A percentile compares a stretch with the other conserved stretches of the same genome.
Conservation (phyloP, 78 protist species). For the Protostelium mycophagum region DNA sequence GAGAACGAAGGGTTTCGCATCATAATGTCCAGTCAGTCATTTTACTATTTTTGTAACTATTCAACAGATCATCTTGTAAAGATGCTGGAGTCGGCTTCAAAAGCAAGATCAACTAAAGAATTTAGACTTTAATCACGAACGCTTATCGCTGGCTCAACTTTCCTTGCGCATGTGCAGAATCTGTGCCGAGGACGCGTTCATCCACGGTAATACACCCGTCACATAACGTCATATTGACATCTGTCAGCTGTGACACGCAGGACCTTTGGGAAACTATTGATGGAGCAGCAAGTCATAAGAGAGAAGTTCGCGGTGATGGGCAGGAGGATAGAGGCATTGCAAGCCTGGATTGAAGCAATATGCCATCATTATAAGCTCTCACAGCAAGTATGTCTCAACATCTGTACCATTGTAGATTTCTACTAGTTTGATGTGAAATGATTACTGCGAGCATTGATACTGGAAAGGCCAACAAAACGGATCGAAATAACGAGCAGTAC, state of each 20-base stretch:
- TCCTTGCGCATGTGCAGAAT: background rate
- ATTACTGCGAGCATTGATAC: background rate
- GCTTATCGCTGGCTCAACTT: background rate
- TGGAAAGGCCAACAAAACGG: background rate
- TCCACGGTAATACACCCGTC: background rate
- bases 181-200: background rate
- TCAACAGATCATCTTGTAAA: too few relatives aligned
- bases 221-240: background rate
- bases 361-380: background rate
- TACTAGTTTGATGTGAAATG: background rate
- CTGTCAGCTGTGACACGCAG: background rate
- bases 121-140: background rate
- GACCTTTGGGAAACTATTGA: background rate
- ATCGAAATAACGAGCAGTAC: background rate
- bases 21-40: background rate
- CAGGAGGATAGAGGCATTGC: background rate
- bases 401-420: too few relatives aligned
- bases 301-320: background rate
- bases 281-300: background rate
- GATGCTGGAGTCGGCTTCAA: too few relatives aligned
- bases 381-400: too few relatives aligned
- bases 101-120: too few relatives aligned
- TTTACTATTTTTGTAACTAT: too few relatives aligned
- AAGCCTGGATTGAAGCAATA: background rate
- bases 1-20: background rate